Base-by-base conservation (phyloP, 441 rosid species). In the Jatropha multifida region DNA sequence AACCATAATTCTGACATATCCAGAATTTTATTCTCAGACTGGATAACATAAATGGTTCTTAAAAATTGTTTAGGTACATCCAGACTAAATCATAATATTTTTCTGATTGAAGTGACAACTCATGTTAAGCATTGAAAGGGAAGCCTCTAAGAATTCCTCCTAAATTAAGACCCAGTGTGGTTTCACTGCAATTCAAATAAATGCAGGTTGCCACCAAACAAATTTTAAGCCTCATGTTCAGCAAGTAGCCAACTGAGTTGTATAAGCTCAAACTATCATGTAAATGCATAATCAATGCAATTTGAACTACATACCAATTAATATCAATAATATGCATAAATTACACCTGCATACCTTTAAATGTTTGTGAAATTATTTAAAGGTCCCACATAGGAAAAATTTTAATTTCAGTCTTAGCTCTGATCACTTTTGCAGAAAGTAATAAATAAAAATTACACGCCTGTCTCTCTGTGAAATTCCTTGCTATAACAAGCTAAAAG, bases 191-290 rank as follows among this genome's bases (percentile, higher is more conserved):
- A 64, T 56, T 42, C 58, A 44, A 26, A 66, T 26, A 55, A 37
- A 69, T 75, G 41, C 42, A 48, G 51, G 60, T 27, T 18, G 78
- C 61, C 78, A 41, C 78, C 62, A 51, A 61, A 76, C 78, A 13
- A 49, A 49, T 61, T 61, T 49, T n/a, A 61, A 27, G 37, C 18
- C 48, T 37, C 27, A 63, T 8, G 18, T 5, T 55, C 69, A 73
- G 76, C 8, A 11, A 12, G n/a, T 3, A 18, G 17, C 23, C 69
- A 46, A 46, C 38, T n/a, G 49, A 18, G 26, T 11, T 18, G 60
- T 37, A 49, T 5, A 18, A 11, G 49, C 9, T 48, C 69, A 49
- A 49, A 61, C 60, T 18, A 49, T 64, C 51, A 73, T 32, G 51
- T 51, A 51, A 69, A 51, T 23, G 78, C 68, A 68, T 58, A n/a